Evolutionary conservation across 345 rosid genomes (phyloP), one percentile per base, ranked within the genome.

Genomic region (Euphorbia pulcherrima): DNA sequence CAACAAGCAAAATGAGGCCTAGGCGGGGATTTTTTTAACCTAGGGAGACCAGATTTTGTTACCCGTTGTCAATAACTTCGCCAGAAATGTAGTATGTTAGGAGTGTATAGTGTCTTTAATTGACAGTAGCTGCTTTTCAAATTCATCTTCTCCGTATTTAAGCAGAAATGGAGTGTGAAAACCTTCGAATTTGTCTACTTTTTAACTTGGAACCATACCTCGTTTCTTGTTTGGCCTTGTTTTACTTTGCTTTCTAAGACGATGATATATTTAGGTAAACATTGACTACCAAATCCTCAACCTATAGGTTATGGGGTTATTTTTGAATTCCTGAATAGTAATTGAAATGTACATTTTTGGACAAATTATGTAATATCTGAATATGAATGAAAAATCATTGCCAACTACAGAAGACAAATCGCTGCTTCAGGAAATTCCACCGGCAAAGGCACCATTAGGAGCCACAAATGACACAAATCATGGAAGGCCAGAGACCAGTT

Each of bases 401-500:
- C 62, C 71, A 27, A 33, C 78, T 37, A 87, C 76, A 55, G 93
- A 86, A 78, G 94, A 89, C 11, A 85, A 78, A 68, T 56, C 69
- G 26, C 76, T 65, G 74, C 44, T 74, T 23, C 80, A 77, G 70
- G 94, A 90, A 65, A 27, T 79, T 56, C 80, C 21, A 53, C 74
- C 72, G 65, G 73, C 82, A 64, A 85, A 75, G 64, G 46, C 75
- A 65, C 64, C 50, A 44, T 44, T 18, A 44, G 70, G 48, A 3
- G 87, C 64, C 77, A 70, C 69, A 20, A 74, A 72, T 7, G 82
- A 84, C 50, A 67, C 58, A 33, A 69, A 84, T 53, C 65, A 65
- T 0, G 86, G 77, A 66, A 70, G 64, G 71, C 80, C 64, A 4
- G 81, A 87, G 63, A 37, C 77, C 24, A 35, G 21, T 10, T 21